These are phyloP conservation scores for Aeschynomene evenia DNA, from an alignment of 306 rosid genomes.

Conservation along the genomic window DNA sequence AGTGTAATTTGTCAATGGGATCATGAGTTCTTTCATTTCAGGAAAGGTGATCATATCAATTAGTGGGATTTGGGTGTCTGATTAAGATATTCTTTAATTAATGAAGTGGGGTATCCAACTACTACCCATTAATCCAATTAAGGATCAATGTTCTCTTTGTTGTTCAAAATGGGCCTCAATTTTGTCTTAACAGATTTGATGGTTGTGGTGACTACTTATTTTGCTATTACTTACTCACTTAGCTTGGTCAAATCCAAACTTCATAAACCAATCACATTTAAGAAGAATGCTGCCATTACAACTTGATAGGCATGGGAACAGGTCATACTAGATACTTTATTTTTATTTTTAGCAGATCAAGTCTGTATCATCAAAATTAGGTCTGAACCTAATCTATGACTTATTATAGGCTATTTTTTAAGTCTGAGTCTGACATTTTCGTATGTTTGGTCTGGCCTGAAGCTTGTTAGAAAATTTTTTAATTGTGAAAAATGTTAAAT, in stretches of 20 bases:
- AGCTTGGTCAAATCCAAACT: slow-evolving; percentile 24
- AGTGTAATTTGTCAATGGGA: slow-evolving; percentile 22
- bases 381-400: no score
- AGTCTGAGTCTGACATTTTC: no score
- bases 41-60: not conserved
- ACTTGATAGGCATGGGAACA: not conserved
- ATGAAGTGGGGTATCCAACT: slow-evolving; percentile 4
- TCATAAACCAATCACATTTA: not conserved
- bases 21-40: slow-evolving; percentile 5
- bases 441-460: no score
- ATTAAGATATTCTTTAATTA: slow-evolving; percentile 1
- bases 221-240: slow-evolving; percentile 24
- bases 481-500: no score
- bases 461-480: no score
- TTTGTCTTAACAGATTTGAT: slow-evolving; percentile 6
- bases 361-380: no score
- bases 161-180: slow-evolving; percentile 5
- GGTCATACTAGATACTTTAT: no score
- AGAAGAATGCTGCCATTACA: slow-evolving; percentile 4
- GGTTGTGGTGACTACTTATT: slow-evolving; percentile 30
- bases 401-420: no score
- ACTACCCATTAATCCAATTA: not conserved
- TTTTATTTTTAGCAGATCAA: no score
- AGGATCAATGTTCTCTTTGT: not conserved
- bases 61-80: slow-evolving; percentile 29